Base-by-base conservation (phyloP, 163 green algal species). In the Volvox carteri region DNA sequence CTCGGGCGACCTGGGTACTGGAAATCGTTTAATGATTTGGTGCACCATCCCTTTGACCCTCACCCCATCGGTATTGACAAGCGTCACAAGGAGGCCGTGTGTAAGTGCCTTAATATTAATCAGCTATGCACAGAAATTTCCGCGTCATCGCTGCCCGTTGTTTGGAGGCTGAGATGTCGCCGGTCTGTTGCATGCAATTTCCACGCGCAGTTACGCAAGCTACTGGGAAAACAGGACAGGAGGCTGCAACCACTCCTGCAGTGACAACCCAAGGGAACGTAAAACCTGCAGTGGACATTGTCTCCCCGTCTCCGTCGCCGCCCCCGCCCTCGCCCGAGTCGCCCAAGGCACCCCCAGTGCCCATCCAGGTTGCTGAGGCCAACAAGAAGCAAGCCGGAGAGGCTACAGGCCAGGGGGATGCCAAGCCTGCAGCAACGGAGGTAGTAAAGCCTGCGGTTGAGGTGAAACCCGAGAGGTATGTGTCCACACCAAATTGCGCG, bases 31-130 rank as follows among this genome's bases (percentile, higher is more conserved):
- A 90, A 90, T 16, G 90, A 93, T 6, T 68, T 93, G 0, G 72
- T 91, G 6, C 90, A 88, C 39, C 83, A 93, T 54, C 80, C 84
- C n/a, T 92, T 91, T 50, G 90, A 92, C 72, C 78, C 84, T 5
- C 87, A 92, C 46, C 83, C 90, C 14, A 85, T 90, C 48, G 46
- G 84, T 5, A 84, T 89, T 33, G 84, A 84, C 68, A 88, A 88
- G 72, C 84, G 84, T 25, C 84, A 89, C 33, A 89, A 84, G 70
- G 84, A 89, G 39, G 46, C 46, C 2, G 18, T 25, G 6, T 4
- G 81, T 87, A 56, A 72, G 80, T 78, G 11, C 16, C 14, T 52
- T 56, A 37, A 35, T n/a, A 56, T 76, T 18, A 48, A 21, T 75
- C 1, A 48, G 7, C 18, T 23, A 75, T 48, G n/a, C n/a, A n/a